Conservation (phyloP, 345 rosid species). For the Rhizophora mangle region DNA sequence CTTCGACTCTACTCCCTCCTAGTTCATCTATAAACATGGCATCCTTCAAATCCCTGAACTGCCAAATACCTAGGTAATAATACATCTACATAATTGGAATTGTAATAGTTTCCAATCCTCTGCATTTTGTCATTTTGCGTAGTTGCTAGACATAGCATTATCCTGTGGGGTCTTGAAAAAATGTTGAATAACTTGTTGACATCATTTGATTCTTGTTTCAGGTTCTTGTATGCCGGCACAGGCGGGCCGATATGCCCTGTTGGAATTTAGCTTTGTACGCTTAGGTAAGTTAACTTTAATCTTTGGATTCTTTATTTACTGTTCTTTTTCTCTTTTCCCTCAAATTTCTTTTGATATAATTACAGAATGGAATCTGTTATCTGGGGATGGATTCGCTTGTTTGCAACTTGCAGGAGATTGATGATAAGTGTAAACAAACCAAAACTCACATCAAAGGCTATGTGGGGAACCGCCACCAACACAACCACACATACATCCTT, state of each 20-base stretch:
- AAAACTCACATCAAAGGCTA: slow-evolving; percentile 27
- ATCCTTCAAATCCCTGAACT: slow-evolving; percentile 64
- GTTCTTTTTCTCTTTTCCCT: not conserved
- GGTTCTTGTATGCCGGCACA: slow-evolving; percentile 68
- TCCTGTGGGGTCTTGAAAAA: too few relatives aligned
- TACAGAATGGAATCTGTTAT: not conserved
- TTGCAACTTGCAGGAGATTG: slow-evolving; percentile 27
- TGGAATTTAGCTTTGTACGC: slow-evolving; percentile 53
- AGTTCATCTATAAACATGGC: slow-evolving; percentile 50
- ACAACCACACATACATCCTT: slow-evolving; percentile 7
- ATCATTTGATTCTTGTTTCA: slow-evolving; percentile 11
- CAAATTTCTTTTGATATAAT: not conserved
- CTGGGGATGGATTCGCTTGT: slow-evolving; percentile 8
- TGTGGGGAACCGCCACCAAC: slow-evolving; percentile 34
- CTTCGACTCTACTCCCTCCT: slow-evolving; percentile 33
- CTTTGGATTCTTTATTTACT: slow-evolving; percentile 20
- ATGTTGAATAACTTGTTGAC: not conserved
- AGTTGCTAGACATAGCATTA: too few relatives aligned
- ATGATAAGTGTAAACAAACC: slow-evolving; percentile 31
- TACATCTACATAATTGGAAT: not conserved
- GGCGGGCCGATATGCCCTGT: slow-evolving; percentile 83
- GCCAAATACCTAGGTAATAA: slow-evolving; percentile 67
- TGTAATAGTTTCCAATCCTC: not conserved
- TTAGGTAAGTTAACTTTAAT: slow-evolving; percentile 24
- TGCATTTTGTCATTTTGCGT: not conserved